phyloP scores from a whole-genome alignment of 2,329 filamentous ascomycete genomes.

The Trichoderma aggressivum region DNA sequence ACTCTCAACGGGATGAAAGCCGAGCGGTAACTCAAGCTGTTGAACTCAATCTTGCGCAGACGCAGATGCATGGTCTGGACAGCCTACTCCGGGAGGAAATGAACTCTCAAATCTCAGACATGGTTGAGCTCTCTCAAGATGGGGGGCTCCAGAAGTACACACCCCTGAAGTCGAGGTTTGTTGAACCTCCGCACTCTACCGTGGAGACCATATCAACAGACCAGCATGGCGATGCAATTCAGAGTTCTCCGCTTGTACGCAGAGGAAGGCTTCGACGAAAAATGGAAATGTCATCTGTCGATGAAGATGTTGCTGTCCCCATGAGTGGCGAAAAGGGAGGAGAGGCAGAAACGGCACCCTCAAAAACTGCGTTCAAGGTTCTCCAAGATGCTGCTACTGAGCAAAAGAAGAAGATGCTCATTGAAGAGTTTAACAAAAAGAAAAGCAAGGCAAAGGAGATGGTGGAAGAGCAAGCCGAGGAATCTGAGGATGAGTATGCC shows the following conservation, averaged over 20 bases:
- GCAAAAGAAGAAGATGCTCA: constrained; percentile 49
- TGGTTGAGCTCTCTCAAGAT: constrained; percentile 78
- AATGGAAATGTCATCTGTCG: constrained; percentile 28
- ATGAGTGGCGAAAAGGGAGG: constrained; percentile 19
- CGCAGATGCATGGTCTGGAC: constrained; percentile 57
- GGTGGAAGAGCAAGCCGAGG: constrained; percentile 89
- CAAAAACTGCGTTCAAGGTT: constrained; percentile 57
- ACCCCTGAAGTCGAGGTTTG: constrained; percentile 65
- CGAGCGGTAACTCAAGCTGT: constrained; percentile 44
- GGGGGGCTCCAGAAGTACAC: constrained; percentile 70
- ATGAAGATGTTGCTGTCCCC: constrained; percentile 24
- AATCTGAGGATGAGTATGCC: constrained; percentile 97
- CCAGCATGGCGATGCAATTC: constrained; percentile 38
- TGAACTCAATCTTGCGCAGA: constrained; percentile 57
- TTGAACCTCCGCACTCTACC: constrained; percentile 63
- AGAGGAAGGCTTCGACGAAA: constrained; percentile 53
- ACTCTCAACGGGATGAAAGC: constrained; percentile 40
- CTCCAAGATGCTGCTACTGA: constrained; percentile 64
- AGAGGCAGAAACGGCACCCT: constrained; percentile 23
- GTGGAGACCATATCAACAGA: constrained; percentile 61
- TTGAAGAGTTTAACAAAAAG: constrained; percentile 72
- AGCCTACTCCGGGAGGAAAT: constrained; percentile 48
- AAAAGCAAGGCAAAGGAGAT: constrained; percentile 83
- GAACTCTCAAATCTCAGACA: constrained; percentile 62
- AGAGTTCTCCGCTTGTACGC: constrained; percentile 58